phyloP scores from a whole-genome alignment of 1,284 basidiomycete species.

The Cryptococcus hybrid region DNA sequence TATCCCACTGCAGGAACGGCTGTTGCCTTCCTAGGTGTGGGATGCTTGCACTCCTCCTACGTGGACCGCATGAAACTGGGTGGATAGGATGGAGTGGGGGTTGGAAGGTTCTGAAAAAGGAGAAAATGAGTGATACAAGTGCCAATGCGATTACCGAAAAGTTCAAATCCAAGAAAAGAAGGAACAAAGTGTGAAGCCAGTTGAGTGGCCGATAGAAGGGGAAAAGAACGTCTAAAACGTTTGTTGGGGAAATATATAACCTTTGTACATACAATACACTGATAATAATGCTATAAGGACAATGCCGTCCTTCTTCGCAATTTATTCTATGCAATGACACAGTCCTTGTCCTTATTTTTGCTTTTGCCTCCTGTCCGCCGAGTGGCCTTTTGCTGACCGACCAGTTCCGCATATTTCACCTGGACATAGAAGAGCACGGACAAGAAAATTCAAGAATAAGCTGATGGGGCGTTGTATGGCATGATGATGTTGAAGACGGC shows the following conservation, averaged over 20 bases:
- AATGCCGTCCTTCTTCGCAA: not conserved
- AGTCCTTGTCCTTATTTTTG: not conserved
- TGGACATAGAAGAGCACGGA: conserved; percentile 4
- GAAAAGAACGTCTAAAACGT: not conserved
- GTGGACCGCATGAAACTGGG: conserved; percentile 39
- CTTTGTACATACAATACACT: not conserved
- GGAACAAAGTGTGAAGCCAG: not conserved
- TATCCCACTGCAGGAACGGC: conserved; percentile 57
- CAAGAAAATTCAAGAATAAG: not conserved
- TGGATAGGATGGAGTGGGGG: conserved; percentile 46
- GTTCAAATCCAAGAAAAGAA: conserved; percentile 1
- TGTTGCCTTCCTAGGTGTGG: conserved; percentile 56
- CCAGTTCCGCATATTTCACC: conserved; percentile 48
- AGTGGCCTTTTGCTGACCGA: conserved; percentile 34
- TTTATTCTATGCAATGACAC: not conserved
- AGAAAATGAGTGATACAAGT: conserved; percentile 28
- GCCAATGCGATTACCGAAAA: conserved; percentile 33
- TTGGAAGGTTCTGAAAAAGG: conserved; percentile 23
- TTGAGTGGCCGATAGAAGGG: not conserved
- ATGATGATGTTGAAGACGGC: not conserved
- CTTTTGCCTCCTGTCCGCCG: conserved; percentile 25
- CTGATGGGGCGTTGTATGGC: too few relatives aligned
- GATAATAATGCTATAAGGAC: not conserved
- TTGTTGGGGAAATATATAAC: not conserved
- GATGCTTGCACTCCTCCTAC: conserved; percentile 23